Conservation (phyloP, 108 stramenopile species). For the Chaetoceros tenuissimus region DNA sequence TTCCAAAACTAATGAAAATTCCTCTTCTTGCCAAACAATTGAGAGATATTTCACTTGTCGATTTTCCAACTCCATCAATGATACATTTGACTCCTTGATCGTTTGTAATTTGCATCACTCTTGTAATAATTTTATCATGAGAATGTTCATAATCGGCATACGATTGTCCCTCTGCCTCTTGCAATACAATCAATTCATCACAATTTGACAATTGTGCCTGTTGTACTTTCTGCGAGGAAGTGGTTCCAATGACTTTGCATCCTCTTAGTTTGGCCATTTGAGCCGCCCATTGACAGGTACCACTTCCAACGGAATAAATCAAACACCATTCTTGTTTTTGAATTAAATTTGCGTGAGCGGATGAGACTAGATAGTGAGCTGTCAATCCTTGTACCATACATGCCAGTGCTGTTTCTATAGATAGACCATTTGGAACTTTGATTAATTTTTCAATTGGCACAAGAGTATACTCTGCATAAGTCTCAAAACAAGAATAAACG, state of each 20-base stretch:
- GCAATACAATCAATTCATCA: constrained; percentile 54
- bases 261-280: constrained; percentile 58
- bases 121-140: constrained; percentile 36
- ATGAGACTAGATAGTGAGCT: constrained; percentile 42
- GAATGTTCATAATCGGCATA: constrained; percentile 50
- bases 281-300: constrained; percentile 58
- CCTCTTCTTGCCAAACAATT: constrained; percentile 40
- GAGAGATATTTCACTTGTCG: constrained; percentile 46
- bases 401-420: constrained; percentile 31
- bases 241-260: constrained; percentile 49
- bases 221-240: constrained; percentile 37
- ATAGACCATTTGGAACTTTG: constrained; percentile 52
- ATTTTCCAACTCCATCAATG: constrained; percentile 62
- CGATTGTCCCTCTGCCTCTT: constrained; percentile 38
- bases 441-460: constrained; percentile 34
- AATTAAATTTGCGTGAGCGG: constrained; percentile 34
- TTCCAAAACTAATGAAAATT: constrained; percentile 55
- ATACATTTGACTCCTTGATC: constrained; percentile 46
- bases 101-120: constrained; percentile 48
- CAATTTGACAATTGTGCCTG: constrained; percentile 23
- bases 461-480: constrained; percentile 51
- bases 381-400: constrained; percentile 56
- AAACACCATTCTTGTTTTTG: constrained; percentile 45
- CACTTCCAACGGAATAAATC: constrained; percentile 50
- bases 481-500: constrained; percentile 41